Evolutionary conservation across 176 grass and related monocot genomes (phyloP), one percentile per base, ranked within the genome.

Genomic region (Juncus effusus): DNA sequence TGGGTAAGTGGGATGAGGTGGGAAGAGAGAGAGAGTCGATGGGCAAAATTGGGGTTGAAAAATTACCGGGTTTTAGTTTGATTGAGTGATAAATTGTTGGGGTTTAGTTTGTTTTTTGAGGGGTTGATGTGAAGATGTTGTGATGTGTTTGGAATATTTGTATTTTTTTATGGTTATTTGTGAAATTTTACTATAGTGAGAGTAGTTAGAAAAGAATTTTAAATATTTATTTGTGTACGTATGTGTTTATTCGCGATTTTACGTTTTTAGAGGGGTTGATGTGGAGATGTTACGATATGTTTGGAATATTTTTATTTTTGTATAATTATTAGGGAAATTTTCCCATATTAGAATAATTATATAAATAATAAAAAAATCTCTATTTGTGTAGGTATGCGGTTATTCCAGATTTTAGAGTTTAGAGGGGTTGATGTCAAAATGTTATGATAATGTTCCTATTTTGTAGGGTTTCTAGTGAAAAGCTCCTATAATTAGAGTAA

Each of bases 21-120:
- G 38, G 79, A 13, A 55, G 69, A 52, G 74, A 83, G 61, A 91
- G 92, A 81, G 61, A 45, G 9, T 61, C 63, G 50, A 88, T 91
- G 82, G 70, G 16, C 76, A 81, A 39, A 54, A 83, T 58, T 39
- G 70, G 77, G 59, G 76, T 88, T 73, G 82, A 83, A 38, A 88
- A 86, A 74, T 79, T 74, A 38, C 77, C 92, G 39, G 87, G 87
- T 10, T 77, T 54, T 66, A 96, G 82, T 63, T 91, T 67, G 9
- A 64, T 96, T 51, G 87, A 65, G 40, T 85, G 59, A 54, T 7
- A n/a, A 54, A 6, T 70, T 70, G 2, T 35, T 57, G 38, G 13
- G 40, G 15, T 19, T 52, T 57, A 16, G 35, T 57, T 70, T 10
- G 42, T 58, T 72, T 41, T 72, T 38, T 10, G 11, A 14, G 56